Base-by-base conservation (phyloP, 1,139 yeast genomes). In the Lodderomyces margitis region DNA sequence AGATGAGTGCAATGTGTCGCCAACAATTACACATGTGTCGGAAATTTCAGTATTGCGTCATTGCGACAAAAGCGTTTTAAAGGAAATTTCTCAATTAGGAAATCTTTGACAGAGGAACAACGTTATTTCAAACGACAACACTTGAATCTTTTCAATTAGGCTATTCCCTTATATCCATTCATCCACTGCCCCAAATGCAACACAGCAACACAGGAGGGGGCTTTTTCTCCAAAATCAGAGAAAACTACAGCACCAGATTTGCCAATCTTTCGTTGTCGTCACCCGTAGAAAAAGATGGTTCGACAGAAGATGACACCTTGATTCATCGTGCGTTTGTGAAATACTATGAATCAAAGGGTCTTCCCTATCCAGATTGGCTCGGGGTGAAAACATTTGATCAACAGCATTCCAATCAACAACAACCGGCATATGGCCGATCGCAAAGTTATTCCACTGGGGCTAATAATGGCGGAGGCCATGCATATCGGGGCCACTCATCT, bases 291-390 rank as follows among this genome's bases (percentile, higher is more conserved):
- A 66, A 63, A 42, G 78, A 72, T 47, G 78, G 78, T 3, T 39
- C 46, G 37, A 45, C 62, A 3, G 70, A 62, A 34, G 65, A 66
- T 34, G 74, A 69, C 33, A 72, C 78, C 1, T 58, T 72, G 42
- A 62, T 72, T 42, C 77, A 72, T 54, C 64, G 67, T 48, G 75
- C 77, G 3, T 70, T 72, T 48, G 70, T 71, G 31, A 64, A 62
- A 44, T 69, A 66, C 50, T 72, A 57, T 45, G 73, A 70, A 40
- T 35, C 55, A 2, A 56, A 54, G 19, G 55, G 59, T 21, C 57
- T 64, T 40, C 62, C 68, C 9, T 72, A 66, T 44, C 78, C 78
- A 8, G 76, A 70, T 23, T 72, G 78, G 78, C 58, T 72, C 17
- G 77, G 75, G 5, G 71, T 58, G 4, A 53, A 51, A 11, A 30